Conservation (phyloP, 129 eudicot genomes). For the Lactuca sativa region DNA sequence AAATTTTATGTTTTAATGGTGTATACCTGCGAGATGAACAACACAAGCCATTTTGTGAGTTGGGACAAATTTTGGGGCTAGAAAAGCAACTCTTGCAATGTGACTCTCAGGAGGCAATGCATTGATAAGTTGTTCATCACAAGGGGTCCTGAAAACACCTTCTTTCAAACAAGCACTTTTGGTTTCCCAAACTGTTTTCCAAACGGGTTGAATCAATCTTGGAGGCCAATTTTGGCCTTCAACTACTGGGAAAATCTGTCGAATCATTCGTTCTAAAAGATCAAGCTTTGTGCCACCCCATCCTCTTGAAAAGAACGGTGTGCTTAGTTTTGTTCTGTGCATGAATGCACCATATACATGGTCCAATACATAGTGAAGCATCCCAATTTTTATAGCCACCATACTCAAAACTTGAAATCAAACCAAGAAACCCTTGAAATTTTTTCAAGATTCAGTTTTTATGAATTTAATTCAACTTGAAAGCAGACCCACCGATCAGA, state of each 20-base stretch:
- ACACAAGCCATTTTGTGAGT: slow-evolving; percentile 87
- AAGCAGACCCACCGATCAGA: slow-evolving; percentile 32
- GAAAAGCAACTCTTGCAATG: slow-evolving; percentile 86
- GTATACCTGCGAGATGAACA: slow-evolving; percentile 93
- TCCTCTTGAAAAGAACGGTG: slow-evolving; percentile 81
- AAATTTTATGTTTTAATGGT: not conserved
- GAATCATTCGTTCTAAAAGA: slow-evolving; percentile 71
- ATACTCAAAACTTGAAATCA: slow-evolving; percentile 32
- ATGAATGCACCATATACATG: slow-evolving; percentile 93
- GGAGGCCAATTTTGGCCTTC: slow-evolving; percentile 91
- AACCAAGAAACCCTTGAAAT: slow-evolving; percentile 5
- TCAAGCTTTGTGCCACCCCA: slow-evolving; percentile 96
- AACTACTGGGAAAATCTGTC: slow-evolving; percentile 68
- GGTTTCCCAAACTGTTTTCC: slow-evolving; percentile 96
- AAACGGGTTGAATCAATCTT: slow-evolving; percentile 56
- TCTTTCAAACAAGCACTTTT: slow-evolving; percentile 74
- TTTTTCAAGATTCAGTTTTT: not conserved
- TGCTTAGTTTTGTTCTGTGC: slow-evolving; percentile 83
- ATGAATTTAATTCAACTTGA: slow-evolving; percentile 9
- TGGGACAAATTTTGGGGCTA: slow-evolving; percentile 58
- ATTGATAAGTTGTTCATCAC: slow-evolving; percentile 72
- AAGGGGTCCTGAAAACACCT: slow-evolving; percentile 83
- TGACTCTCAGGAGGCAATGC: slow-evolving; percentile 94
- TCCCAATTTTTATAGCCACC: slow-evolving; percentile 78
- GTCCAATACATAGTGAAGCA: slow-evolving; percentile 83